Evolutionary conservation across 495 filamentous ascomycete species (phyloP).

Genomic region (Aspergillus mulundensis): DNA sequence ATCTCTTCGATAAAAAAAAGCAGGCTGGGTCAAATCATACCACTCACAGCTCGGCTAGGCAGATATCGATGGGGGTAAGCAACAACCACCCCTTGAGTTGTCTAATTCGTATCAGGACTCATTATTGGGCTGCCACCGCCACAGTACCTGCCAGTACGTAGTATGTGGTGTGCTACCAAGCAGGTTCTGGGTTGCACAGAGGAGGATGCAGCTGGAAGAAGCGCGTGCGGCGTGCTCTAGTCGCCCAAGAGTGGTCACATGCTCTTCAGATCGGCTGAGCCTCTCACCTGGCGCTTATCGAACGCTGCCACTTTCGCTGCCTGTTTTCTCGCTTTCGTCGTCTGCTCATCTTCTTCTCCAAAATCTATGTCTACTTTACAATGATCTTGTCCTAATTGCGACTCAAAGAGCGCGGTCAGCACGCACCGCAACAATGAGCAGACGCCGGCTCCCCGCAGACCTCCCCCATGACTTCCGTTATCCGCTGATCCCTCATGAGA

Average conservation of each 20-base stretch:
- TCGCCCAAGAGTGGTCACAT: neutral
- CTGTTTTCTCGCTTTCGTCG: neutral
- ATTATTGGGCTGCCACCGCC: no score
- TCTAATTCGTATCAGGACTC: no score
- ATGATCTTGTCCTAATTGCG: neutral
- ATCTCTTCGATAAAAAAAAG: no score
- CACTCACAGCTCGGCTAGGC: no score
- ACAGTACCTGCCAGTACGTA: no score
- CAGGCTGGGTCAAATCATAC: no score
- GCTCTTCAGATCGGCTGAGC: neutral
- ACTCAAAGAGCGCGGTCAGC: neutral
- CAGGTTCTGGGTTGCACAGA: no score
- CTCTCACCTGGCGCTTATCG: neutral
- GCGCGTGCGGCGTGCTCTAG: no score
- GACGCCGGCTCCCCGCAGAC: slow-evolving; percentile 4
- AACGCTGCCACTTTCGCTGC: neutral
- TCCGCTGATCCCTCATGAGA: slow-evolving; percentile 6
- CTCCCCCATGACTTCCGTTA: slow-evolving; percentile 6
- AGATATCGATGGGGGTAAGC: no score
- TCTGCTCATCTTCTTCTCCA: neutral
- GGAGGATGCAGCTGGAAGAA: neutral
- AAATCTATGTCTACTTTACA: neutral
- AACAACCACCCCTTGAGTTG: no score
- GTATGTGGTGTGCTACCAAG: no score
- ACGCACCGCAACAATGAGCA: slow-evolving; percentile 6